These are phyloP conservation scores for Cercospora citrullina DNA, from an alignment of 2,329 filamentous ascomycete species.

Conservation along the genomic window DNA sequence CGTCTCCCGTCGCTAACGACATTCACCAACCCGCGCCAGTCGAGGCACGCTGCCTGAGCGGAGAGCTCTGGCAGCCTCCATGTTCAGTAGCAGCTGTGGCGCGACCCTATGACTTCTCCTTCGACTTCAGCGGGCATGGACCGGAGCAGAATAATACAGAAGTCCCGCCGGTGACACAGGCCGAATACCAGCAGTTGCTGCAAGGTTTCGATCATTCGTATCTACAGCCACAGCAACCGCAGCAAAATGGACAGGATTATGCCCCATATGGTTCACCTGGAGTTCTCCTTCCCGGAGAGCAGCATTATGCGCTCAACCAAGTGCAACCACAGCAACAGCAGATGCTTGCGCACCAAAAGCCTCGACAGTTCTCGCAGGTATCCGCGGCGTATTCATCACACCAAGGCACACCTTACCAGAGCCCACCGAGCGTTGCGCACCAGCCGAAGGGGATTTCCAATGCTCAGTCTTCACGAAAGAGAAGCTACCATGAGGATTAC, in stretches of 20 bases:
- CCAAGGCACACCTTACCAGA: constrained; percentile 36
- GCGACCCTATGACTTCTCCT: constrained; percentile 48
- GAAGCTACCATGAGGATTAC: constrained; percentile 46
- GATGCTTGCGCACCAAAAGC: constrained; percentile 32
- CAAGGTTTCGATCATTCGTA: constrained; percentile 19
- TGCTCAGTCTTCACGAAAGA: constrained; percentile 41
- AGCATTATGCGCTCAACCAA: constrained; percentile 28
- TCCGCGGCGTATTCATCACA: constrained; percentile 30
- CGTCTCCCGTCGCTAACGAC: constrained; percentile 28
- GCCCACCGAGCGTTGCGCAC: constrained; percentile 37
- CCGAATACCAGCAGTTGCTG: constrained; percentile 34
- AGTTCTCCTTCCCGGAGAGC: constrained; percentile 35
- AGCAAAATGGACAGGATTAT: constrained; percentile 25
- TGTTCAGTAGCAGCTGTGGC: constrained; percentile 54
- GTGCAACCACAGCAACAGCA: constrained; percentile 30
- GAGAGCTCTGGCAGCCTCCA: constrained; percentile 54
- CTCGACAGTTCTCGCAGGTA: constrained; percentile 29
- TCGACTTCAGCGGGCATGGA: constrained; percentile 46
- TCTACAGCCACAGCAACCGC: constrained; percentile 19
- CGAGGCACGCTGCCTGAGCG: constrained; percentile 50
- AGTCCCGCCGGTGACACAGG: constrained; percentile 26
- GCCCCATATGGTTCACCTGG: constrained; percentile 34
- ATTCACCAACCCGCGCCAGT: constrained; percentile 42
- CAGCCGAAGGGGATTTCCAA: constrained; percentile 25
- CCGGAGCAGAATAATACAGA: constrained; percentile 40